These are phyloP conservation scores for Collybiopsis confluens DNA, from an alignment of 768 basidiomycete genomes.

Conservation along the genomic window DNA sequence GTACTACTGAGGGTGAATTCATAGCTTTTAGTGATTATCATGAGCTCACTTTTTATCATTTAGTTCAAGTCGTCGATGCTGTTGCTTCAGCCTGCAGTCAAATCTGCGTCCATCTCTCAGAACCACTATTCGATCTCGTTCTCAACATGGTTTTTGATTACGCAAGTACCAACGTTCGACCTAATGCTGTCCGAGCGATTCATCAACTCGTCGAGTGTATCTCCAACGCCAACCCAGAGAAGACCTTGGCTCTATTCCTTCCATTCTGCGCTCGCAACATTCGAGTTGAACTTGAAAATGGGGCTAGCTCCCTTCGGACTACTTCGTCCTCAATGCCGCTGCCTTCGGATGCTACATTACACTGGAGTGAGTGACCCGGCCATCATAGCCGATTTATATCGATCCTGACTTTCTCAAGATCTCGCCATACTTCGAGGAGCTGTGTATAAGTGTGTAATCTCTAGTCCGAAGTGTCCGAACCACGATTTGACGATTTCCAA, in stretches of 20 bases:
- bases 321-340: slow-evolving; percentile 66
- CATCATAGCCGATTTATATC: slow-evolving; percentile 3
- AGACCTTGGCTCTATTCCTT: slow-evolving; percentile 76
- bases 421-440: slow-evolving; percentile 73
- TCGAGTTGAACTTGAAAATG: slow-evolving; percentile 72
- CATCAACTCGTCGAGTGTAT: slow-evolving; percentile 85
- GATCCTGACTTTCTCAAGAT: slow-evolving; percentile 36
- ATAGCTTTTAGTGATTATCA: neutral
- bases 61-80: slow-evolving; percentile 74
- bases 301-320: slow-evolving; percentile 71
- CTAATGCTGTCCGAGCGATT: slow-evolving; percentile 83
- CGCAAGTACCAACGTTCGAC: slow-evolving; percentile 72
- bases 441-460: slow-evolving; percentile 63
- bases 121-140: slow-evolving; percentile 72
- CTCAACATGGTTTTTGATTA: slow-evolving; percentile 83
- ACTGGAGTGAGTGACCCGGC: slow-evolving; percentile 62
- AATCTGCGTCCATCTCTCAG: slow-evolving; percentile 72
- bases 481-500: slow-evolving; percentile 3
- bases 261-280: slow-evolving; percentile 71
- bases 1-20: slow-evolving; percentile 55
- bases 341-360: slow-evolving; percentile 80
- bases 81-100: slow-evolving; percentile 73
- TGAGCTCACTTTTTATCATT: slow-evolving; percentile 4
- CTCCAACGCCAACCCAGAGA: slow-evolving; percentile 72
- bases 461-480: neutral